These are phyloP conservation scores for Fusarium illudens DNA, from an alignment of 2,329 filamentous ascomycete species.

Conservation along the genomic window DNA sequence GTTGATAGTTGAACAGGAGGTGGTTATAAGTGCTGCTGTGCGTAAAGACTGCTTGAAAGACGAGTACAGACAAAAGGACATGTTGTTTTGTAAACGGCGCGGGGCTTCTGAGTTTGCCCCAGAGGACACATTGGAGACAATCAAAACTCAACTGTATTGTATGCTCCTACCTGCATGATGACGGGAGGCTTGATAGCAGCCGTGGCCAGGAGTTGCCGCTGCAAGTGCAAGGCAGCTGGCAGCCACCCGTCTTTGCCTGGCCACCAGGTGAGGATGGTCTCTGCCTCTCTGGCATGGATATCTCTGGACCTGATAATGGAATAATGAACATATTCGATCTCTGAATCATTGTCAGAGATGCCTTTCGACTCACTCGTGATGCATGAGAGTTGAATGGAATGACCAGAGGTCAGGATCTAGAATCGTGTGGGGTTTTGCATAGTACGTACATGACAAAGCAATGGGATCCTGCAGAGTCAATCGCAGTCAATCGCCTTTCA, in stretches of 20 bases:
- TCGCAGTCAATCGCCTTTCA: not conserved
- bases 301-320: no score
- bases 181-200: not conserved
- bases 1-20: not conserved
- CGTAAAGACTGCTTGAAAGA: not conserved
- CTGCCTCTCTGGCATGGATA: not conserved
- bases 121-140: not conserved
- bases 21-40: not conserved
- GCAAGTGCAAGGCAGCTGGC: constrained; percentile 37
- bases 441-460: not conserved
- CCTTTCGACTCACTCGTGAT: not conserved
- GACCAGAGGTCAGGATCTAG: not conserved
- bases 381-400: not conserved
- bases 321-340: not conserved
- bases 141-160: not conserved
- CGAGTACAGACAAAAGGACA: not conserved
- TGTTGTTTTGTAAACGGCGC: not conserved
- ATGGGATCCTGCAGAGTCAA: not conserved
- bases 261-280: not conserved
- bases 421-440: not conserved
- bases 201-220: not conserved
- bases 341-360: not conserved
- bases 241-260: constrained; percentile 2
- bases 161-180: not conserved
- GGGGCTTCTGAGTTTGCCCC: not conserved